These are phyloP conservation scores for Aspergillus neotritici DNA, from an alignment of 2,329 filamentous ascomycete genomes.

Conservation along the genomic window DNA sequence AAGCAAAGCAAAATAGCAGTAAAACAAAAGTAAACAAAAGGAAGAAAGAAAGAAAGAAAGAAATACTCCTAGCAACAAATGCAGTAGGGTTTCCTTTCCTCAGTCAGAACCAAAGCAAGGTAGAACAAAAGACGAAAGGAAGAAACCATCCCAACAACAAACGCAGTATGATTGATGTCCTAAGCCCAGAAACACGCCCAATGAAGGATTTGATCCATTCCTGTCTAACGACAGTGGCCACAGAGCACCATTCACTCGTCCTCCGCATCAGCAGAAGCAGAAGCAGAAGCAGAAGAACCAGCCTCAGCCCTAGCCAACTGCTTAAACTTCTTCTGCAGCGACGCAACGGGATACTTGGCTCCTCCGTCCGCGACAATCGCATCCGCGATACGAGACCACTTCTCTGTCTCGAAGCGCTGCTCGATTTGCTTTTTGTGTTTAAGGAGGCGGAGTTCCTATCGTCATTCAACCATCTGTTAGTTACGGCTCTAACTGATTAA, in stretches of 20 bases:
- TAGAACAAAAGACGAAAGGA: too few species aligned
- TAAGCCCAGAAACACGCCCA: too few species aligned
- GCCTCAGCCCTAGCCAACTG: conserved; percentile 29
- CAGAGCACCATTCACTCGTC: neutral
- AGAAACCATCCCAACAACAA: too few species aligned
- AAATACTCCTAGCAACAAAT: neutral
- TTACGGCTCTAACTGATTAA: neutral
- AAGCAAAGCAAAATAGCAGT: neutral
- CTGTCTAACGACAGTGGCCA: too few species aligned
- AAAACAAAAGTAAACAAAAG: neutral
- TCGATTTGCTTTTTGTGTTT: conserved; percentile 37
- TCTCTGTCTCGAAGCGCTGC: conserved; percentile 33
- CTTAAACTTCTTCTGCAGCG: conserved; percentile 38
- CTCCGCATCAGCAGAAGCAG: neutral
- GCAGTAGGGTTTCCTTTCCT: neutral
- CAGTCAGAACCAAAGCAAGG: neutral
- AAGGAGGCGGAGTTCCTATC: conserved; percentile 27
- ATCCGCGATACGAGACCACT: conserved; percentile 36
- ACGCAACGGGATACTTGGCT: conserved; percentile 26
- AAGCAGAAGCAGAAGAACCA: neutral
- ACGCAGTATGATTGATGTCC: too few species aligned
- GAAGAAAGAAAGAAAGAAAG: too few species aligned
- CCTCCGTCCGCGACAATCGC: conserved; percentile 27
- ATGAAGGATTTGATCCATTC: too few species aligned
- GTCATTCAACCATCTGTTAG: neutral